Evolutionary conservation across 2,329 filamentous ascomycete genomes (phyloP).

Genomic region (Venturia aucupariae): DNA sequence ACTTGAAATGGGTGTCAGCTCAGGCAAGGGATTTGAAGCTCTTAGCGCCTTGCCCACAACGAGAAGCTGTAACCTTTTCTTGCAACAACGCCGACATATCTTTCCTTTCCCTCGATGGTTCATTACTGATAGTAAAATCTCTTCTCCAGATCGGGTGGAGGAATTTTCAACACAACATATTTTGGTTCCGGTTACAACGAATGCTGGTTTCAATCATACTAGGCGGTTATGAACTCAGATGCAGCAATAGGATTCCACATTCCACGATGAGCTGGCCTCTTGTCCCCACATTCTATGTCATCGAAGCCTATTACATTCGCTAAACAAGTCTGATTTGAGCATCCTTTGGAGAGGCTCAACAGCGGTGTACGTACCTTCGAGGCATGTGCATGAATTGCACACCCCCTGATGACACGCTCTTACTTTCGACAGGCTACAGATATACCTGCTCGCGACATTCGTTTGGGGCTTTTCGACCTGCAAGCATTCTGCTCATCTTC

Average conservation of each 20-base stretch:
- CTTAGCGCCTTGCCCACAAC: not conserved
- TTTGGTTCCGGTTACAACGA: not conserved
- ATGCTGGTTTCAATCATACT: not conserved
- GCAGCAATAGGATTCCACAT: not conserved
- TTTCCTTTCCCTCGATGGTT: not conserved
- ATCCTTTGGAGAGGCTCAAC: not conserved
- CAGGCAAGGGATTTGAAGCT: not conserved
- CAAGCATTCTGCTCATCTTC: not conserved
- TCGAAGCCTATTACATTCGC: too few species aligned
- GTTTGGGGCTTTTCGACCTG: not conserved
- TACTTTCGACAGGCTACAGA: not conserved
- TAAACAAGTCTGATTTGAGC: not conserved
- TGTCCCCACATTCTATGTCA: too few species aligned
- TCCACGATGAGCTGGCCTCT: not conserved
- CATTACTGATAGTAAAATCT: too few species aligned
- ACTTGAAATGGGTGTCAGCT: not conserved
- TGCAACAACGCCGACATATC: not conserved
- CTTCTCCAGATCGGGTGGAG: too few species aligned
- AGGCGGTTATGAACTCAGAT: not conserved
- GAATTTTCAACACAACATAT: not conserved
- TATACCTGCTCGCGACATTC: not conserved
- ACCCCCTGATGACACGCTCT: not conserved
- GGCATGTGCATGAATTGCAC: not conserved
- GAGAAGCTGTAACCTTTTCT: not conserved
- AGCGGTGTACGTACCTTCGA: not conserved